A percentile compares a stretch with the other conserved stretches of the same genome.
Conservation (phyloP, 31 red algal species). For the Asparagopsis taxiformis region DNA sequence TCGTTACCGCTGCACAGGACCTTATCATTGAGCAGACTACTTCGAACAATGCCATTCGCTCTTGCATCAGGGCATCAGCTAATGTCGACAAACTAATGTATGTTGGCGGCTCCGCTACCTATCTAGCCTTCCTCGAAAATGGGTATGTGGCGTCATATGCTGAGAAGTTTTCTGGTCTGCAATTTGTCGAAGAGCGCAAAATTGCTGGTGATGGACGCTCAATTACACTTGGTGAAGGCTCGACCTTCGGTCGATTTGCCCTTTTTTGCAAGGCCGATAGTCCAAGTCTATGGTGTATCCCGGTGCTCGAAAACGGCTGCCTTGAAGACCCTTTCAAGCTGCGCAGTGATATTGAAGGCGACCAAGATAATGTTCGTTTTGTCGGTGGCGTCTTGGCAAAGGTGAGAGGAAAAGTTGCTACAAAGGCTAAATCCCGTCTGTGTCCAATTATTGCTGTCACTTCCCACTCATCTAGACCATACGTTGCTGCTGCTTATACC, state of each 20-base stretch:
- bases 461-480: constrained; percentile 11
- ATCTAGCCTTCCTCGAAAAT: constrained; percentile 50
- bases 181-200: constrained; percentile 23
- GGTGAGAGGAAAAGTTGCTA: constrained; percentile 54
- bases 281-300: constrained; percentile 56
- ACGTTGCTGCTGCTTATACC: constrained; percentile 47
- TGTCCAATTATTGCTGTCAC: constrained; percentile 46
- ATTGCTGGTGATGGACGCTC: constrained; percentile 27
- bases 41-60: constrained; percentile 36
- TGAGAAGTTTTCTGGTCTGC: constrained; percentile 8
- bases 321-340: constrained; percentile 45
- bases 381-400: constrained; percentile 34
- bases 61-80: constrained; percentile 26
- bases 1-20: constrained; percentile 28
- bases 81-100: constrained; percentile 37
- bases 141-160: constrained; percentile 31
- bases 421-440: constrained; percentile 38
- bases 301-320: constrained; percentile 13
- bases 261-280: constrained; percentile 55
- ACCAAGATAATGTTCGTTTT: constrained; percentile 36
- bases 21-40: constrained; percentile 48
- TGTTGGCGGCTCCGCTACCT: constrained; percentile 22
- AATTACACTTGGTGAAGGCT: constrained; percentile 19
- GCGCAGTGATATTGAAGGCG: constrained; percentile 55
- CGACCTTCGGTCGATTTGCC: constrained; percentile 17